phyloP scores from a whole-genome alignment of 2,329 filamentous ascomycete genomes.

The Fusarium sp. region DNA sequence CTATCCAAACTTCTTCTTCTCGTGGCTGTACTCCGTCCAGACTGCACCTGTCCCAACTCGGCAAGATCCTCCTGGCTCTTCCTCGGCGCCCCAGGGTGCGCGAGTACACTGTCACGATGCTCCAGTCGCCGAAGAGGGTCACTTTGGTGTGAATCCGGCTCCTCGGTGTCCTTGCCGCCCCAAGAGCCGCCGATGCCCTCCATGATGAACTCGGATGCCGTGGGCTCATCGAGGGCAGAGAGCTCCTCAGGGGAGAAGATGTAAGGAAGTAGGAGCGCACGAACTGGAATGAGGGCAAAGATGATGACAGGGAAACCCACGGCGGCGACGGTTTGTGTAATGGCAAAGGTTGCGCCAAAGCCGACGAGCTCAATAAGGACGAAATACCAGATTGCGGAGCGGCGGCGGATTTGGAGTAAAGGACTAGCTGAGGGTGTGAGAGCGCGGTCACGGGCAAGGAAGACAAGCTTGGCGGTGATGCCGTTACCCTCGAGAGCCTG shows the following conservation, averaged over 20 bases:
- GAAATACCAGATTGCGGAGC: slow-evolving; percentile 78
- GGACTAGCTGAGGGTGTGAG: slow-evolving; percentile 74
- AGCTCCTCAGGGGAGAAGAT: slow-evolving; percentile 75
- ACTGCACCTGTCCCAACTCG: slow-evolving; percentile 52
- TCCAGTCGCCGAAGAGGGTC: slow-evolving; percentile 17
- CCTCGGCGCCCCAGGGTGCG: slow-evolving; percentile 47
- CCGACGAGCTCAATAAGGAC: slow-evolving; percentile 77
- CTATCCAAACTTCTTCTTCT: slow-evolving; percentile 49
- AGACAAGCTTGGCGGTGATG: slow-evolving; percentile 81
- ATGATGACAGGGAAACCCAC: slow-evolving; percentile 86
- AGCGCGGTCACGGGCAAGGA: slow-evolving; percentile 74
- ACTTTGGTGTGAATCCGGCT: slow-evolving; percentile 27
- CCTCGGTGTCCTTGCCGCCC: slow-evolving; percentile 56
- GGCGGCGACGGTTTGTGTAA: slow-evolving; percentile 86
- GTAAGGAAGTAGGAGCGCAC: slow-evolving; percentile 74
- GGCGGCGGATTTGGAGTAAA: slow-evolving; percentile 72
- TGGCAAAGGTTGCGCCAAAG: slow-evolving; percentile 85
- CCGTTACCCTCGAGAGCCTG: slow-evolving; percentile 84
- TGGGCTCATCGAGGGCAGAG: slow-evolving; percentile 76
- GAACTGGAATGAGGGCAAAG: slow-evolving; percentile 75
- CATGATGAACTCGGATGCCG: slow-evolving; percentile 82
- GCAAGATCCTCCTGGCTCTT: slow-evolving; percentile 56
- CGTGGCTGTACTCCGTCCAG: slow-evolving; percentile 51
- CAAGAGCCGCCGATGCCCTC: slow-evolving; percentile 79
- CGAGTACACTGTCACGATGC: slow-evolving; percentile 47